These are phyloP conservation scores for Aspergillus nanangensis DNA, from an alignment of 495 filamentous ascomycete species.

Conservation along the genomic window DNA sequence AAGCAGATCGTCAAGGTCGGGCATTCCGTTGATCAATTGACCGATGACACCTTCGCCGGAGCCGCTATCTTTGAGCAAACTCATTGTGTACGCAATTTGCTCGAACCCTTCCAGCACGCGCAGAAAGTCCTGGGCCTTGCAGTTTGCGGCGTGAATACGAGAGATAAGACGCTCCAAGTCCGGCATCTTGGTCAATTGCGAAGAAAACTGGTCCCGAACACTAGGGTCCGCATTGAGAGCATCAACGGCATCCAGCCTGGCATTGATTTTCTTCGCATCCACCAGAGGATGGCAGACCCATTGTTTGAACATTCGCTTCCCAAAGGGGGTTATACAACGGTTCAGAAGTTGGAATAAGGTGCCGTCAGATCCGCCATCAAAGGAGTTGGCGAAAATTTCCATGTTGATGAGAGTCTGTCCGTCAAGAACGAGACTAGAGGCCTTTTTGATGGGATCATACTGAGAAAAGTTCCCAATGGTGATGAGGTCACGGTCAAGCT, in stretches of 20 bases:
- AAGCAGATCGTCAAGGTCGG: constrained; percentile 68
- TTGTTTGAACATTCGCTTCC: constrained; percentile 92
- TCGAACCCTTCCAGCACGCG: constrained; percentile 96
- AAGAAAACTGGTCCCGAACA: constrained; percentile 76
- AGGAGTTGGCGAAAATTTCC: constrained; percentile 92
- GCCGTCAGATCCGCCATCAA: constrained; percentile 77
- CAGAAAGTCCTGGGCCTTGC: constrained; percentile 86
- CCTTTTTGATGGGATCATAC: constrained; percentile 93
- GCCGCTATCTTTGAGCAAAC: constrained; percentile 64
- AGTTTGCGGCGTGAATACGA: constrained; percentile 84
- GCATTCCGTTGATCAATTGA: constrained; percentile 78
- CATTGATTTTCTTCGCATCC: constrained; percentile 82
- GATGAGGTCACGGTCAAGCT: constrained; percentile 83
- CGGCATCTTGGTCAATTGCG: constrained; percentile 82
- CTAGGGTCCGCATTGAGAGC: constrained; percentile 77
- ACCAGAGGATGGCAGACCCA: constrained; percentile 97
- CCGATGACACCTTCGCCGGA: constrained; percentile 77
- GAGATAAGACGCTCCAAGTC: constrained; percentile 95
- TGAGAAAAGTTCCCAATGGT: constrained; percentile 86
- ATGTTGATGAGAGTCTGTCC: constrained; percentile 97
- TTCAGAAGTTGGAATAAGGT: constrained; percentile 90
- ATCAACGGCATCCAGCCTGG: constrained; percentile 93
- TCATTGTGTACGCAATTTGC: constrained; percentile 89
- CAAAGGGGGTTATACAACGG: constrained; percentile 92
- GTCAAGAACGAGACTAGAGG: constrained; percentile 88